Percentiles rank a stretch among this genome's conserved stretches.
Conservation (phyloP, 495 filamentous ascomycete species). For the Penicillium egyptiacum region DNA sequence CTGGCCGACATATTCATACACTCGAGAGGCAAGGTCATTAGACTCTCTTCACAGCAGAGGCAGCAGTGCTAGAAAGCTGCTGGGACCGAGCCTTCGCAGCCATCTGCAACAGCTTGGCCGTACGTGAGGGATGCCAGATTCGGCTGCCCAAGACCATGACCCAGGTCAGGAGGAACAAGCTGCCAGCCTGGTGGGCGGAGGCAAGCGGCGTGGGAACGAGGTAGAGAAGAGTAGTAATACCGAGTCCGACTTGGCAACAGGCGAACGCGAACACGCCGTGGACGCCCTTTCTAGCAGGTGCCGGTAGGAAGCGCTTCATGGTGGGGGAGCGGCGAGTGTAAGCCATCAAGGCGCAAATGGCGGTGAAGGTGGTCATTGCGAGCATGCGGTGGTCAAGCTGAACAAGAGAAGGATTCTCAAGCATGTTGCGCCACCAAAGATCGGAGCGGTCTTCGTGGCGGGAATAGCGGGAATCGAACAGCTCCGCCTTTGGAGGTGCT, state of each 20-base stretch:
- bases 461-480: conserved; percentile 83
- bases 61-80: conserved; percentile 27
- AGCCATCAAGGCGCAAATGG: conserved; percentile 71
- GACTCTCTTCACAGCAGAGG: conserved; percentile 32
- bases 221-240: conserved; percentile 88
- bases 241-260: conserved; percentile 76
- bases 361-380: conserved; percentile 83
- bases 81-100: conserved; percentile 40
- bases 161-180: conserved; percentile 79
- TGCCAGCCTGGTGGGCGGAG: conserved; percentile 90
- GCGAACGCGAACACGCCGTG: conserved; percentile 81
- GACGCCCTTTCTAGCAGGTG: conserved; percentile 64
- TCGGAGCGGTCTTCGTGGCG: conserved; percentile 73
- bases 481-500: conserved; percentile 75
- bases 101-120: conserved; percentile 50
- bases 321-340: conserved; percentile 66
- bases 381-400: conserved; percentile 95
- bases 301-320: conserved; percentile 64
- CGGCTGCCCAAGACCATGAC: conserved; percentile 71
- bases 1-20: conserved; percentile 26
- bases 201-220: conserved; percentile 86
- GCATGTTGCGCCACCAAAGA: conserved; percentile 92
- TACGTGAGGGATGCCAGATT: conserved; percentile 53
- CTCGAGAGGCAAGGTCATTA: conserved; percentile 11
- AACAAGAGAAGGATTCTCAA: conserved; percentile 92